Conservation (phyloP, 1,284 basidiomycete species). For the Cryptococcus maquisensis region DNA sequence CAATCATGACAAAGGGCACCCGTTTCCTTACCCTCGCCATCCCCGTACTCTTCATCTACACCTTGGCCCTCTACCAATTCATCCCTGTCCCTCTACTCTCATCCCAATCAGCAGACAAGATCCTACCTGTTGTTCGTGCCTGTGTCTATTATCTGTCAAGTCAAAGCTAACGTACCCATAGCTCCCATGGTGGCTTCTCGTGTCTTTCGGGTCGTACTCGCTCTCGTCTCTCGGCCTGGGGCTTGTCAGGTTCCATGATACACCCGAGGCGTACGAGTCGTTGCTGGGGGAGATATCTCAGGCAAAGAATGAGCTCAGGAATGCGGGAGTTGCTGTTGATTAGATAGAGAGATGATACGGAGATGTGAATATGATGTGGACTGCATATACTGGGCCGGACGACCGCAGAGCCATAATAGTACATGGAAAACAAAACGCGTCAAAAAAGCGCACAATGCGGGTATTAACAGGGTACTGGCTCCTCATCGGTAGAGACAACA, state of each 20-base stretch:
- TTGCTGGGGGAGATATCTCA: slow-evolving; percentile 60
- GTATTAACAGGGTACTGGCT: background rate
- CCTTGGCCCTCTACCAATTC: slow-evolving; percentile 56
- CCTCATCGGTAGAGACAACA: background rate
- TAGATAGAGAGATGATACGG: background rate
- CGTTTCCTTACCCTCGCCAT: slow-evolving; percentile 54
- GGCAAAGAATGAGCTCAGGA: slow-evolving; percentile 65
- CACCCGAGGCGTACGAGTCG: slow-evolving; percentile 69
- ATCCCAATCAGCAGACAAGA: slow-evolving; percentile 49
- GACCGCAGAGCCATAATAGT: background rate
- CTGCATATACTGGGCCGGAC: background rate
- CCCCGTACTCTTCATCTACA: slow-evolving; percentile 54
- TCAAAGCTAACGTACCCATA: slow-evolving; percentile 28
- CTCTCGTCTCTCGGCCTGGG: slow-evolving; percentile 68
- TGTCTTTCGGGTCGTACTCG: slow-evolving; percentile 69
- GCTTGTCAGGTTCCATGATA: slow-evolving; percentile 65
- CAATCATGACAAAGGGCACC: slow-evolving; percentile 58
- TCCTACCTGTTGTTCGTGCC: slow-evolving; percentile 61
- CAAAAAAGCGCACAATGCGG: too few species aligned
- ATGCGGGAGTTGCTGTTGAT: slow-evolving; percentile 64
- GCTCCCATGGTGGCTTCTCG: slow-evolving; percentile 73
- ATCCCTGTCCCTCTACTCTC: slow-evolving; percentile 60
- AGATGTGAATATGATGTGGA: background rate
- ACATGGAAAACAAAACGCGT: background rate
- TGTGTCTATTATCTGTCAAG: background rate